Base-by-base conservation (phyloP, 139 green algal species). In the Zygnema cylindricum region DNA sequence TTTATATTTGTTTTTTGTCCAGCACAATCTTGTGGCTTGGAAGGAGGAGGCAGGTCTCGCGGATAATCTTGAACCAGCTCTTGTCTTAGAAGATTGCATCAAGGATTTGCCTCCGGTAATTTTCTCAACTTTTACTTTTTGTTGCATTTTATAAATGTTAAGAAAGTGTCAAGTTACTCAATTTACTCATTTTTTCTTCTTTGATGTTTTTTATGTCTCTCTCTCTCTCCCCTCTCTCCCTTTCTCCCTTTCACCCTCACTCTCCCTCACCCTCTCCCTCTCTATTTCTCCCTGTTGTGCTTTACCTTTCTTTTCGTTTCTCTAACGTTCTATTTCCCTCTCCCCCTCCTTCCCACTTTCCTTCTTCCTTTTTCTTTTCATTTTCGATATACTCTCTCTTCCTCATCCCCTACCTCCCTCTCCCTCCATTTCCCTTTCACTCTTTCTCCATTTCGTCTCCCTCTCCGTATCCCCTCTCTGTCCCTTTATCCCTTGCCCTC, bases 71-170 rank as follows among this genome's bases (percentile, higher is more conserved):
- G 36, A 81, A 23, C 23, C 38, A 0, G 76, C 39, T 7, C 76
- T 89, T 2, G 32, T 89, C 2, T 43, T 89, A 3, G 23, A 33
- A 40, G 84, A 89, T 32, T 73, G 32, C 38, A 32, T 89, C 1
- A n/a, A 42, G 1, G 84, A 89, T 1, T 76, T 89, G 35, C 84
- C 84, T 2, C 84, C 84, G 38, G 82, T 88, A 85, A 88, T 3
- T 3, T 30, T 25, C 25, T 30, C 25, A 73, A 73, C 57, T 30
- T 30, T 25, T 35, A 73, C 25, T 30, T 30, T 30, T 73, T 35
- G n/a, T n/a, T n/a, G n/a, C n/a, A n/a, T n/a, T n/a, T n/a, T n/a
- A n/a, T n/a, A n/a, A 73, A 30, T 30, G 25, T 73, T 73, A 30
- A 73, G 57, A 25, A 73, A 35, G 25, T 30, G 57, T 73, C 30